A percentile compares a stretch with the other conserved stretches of the same genome.
These are phyloP conservation scores for Suzukiozyma palmioleophila DNA, from an alignment of 1,139 yeast species.

Conservation along the genomic window DNA sequence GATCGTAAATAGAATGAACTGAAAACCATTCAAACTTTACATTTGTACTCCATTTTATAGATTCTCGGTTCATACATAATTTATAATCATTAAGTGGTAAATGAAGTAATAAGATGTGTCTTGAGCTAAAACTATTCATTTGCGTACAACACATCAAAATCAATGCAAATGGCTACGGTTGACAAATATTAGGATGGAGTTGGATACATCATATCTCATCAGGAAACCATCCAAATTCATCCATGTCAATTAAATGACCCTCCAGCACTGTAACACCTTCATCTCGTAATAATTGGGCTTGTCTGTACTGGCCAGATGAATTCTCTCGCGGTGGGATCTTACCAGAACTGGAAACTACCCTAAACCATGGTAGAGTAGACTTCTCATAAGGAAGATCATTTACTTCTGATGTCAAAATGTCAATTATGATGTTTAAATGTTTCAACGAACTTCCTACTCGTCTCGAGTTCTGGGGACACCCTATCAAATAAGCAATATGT, in stretches of 20 bases:
- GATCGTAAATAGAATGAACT: too few relatives aligned
- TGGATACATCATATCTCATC: slow-evolving; percentile 25
- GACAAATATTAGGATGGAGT: slow-evolving; percentile 5
- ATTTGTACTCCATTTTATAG: too few relatives aligned
- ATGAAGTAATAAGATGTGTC: too few relatives aligned
- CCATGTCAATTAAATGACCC: slow-evolving; percentile 38
- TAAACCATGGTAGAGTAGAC: slow-evolving; percentile 71
- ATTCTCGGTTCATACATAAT: too few relatives aligned
- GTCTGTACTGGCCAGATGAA: slow-evolving; percentile 39
- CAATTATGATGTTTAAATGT: slow-evolving; percentile 23
- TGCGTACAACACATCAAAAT: too few relatives aligned
- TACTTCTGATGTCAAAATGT: slow-evolving; percentile 12
- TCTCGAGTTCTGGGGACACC: slow-evolving; percentile 62
- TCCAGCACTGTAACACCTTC: slow-evolving; percentile 49
- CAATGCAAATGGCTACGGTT: too few relatives aligned
- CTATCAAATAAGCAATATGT: slow-evolving; percentile 62
- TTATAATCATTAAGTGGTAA: too few relatives aligned
- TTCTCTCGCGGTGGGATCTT: slow-evolving; percentile 52
- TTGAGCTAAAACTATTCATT: too few relatives aligned
- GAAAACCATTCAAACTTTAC: too few relatives aligned
- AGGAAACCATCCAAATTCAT: slow-evolving; percentile 68
- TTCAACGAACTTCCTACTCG: slow-evolving; percentile 73
- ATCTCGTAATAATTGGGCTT: slow-evolving; percentile 37
- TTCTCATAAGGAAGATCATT: slow-evolving; percentile 18
- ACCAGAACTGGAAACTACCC: slow-evolving; percentile 64